These are phyloP conservation scores for Leptographium radiaticola DNA, from an alignment of 2,329 filamentous ascomycete genomes.

Conservation along the genomic window DNA sequence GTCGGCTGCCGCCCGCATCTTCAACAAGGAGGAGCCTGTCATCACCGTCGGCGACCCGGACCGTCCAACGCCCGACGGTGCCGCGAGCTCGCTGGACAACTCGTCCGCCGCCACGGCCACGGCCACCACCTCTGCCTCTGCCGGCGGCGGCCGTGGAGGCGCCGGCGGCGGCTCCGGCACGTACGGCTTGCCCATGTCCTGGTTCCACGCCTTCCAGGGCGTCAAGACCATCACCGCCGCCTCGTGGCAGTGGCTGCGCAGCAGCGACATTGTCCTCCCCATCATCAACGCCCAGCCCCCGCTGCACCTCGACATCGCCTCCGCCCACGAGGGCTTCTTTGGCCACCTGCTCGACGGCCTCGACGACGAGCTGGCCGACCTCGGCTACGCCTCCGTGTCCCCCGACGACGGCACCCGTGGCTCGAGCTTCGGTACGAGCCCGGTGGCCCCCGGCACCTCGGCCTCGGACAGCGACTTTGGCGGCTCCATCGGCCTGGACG, in stretches of 20 bases:
- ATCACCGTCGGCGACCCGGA: background rate
- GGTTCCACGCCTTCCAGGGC: conserved; percentile 56
- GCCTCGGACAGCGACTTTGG: background rate
- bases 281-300: conserved; percentile 53
- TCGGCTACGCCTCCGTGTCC: conserved; percentile 10
- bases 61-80: background rate
- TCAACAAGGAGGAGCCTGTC: conserved; percentile 38
- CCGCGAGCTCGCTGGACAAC: conserved; percentile 11
- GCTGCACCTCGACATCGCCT: conserved; percentile 45
- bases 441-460: background rate
- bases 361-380: conserved; percentile 37
- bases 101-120: conserved; percentile 6
- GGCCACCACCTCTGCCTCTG: too few species aligned
- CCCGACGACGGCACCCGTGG: background rate
- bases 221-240: conserved; percentile 52
- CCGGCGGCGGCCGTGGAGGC: conserved; percentile 9
- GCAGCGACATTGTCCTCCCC: conserved; percentile 41
- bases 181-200: conserved; percentile 47
- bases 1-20: conserved; percentile 48
- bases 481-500: background rate
- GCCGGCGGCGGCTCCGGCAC: conserved; percentile 6
- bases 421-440: background rate
- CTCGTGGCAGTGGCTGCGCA: conserved; percentile 50
- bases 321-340: conserved; percentile 43
- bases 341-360: conserved; percentile 44